Conservation (phyloP, 148 eudicot genomes). For the Cornus suecica region DNA sequence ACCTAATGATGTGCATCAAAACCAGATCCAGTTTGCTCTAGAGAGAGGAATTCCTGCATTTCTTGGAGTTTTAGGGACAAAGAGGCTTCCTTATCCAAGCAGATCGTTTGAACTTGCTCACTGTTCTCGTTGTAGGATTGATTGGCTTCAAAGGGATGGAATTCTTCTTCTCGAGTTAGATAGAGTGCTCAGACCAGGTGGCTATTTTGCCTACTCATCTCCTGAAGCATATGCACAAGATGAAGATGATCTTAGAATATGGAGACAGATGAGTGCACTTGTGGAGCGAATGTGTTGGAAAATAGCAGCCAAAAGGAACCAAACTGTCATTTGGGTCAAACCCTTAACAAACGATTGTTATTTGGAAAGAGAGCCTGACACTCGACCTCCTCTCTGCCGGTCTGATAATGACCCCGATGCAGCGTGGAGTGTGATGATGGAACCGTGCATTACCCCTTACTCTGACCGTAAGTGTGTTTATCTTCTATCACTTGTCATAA, state of each 20-base stretch:
- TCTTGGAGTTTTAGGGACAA: conserved; percentile 98
- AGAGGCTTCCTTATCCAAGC: conserved; percentile 98
- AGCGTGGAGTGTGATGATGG: conserved; percentile 76
- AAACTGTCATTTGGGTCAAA: conserved; percentile 97
- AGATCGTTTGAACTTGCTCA: conserved; percentile 96
- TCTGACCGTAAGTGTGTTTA: conserved; percentile 76
- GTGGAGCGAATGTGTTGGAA: conserved; percentile 99
- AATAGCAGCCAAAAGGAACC: conserved; percentile 83
- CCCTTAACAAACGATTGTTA: conserved; percentile 93
- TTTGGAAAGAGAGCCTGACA: conserved; percentile 76
- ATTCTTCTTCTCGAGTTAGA: conserved; percentile 93
- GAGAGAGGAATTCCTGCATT: conserved; percentile 99
- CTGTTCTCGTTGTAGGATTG: conserved; percentile 98
- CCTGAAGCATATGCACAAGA: conserved; percentile 99
- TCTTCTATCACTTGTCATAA: neutral
- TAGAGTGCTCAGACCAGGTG: conserved; percentile 91
- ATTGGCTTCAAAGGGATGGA: conserved; percentile 99
- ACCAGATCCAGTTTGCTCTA: conserved; percentile 97
- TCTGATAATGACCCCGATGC: conserved; percentile 92
- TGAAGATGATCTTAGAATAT: conserved; percentile 93
- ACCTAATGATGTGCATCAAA: conserved; percentile 98
- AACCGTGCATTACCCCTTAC: conserved; percentile 93
- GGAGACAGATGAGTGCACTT: conserved; percentile 97
- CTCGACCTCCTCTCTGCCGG: conserved; percentile 89
- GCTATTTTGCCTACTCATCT: conserved; percentile 96